These are phyloP conservation scores for Hymenoscyphus scutula DNA, from an alignment of 2,329 filamentous ascomycete genomes.

Conservation along the genomic window DNA sequence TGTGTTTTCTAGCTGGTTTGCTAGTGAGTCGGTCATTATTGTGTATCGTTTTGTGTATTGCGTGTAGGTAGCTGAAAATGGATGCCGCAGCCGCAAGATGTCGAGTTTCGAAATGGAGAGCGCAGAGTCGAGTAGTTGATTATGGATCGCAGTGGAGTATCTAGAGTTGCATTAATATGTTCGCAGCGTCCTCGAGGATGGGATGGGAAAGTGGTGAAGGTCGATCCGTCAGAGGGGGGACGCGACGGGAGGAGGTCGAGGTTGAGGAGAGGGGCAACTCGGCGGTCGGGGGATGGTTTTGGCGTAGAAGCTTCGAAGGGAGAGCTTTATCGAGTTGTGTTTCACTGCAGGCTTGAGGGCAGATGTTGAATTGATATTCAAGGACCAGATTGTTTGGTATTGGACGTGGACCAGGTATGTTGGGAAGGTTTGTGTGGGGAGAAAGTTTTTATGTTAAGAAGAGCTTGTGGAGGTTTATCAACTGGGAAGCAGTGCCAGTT, in stretches of 20 bases:
- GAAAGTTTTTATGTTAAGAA: constrained; percentile 13
- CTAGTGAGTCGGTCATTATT: constrained; percentile 46
- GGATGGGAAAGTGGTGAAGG: constrained; percentile 8
- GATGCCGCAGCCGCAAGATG: constrained; percentile 9
- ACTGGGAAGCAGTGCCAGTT: background rate
- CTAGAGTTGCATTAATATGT: constrained; percentile 20
- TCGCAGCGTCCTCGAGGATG: constrained; percentile 2
- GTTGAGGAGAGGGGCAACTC: constrained; percentile 21
- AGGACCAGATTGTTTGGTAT: constrained; percentile 12
- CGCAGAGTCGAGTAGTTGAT: background rate
- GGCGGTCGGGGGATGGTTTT: constrained; percentile 8
- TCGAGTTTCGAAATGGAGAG: background rate
- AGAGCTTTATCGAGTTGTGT: constrained; percentile 6
- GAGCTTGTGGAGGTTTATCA: constrained; percentile 7
- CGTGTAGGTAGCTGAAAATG: constrained; percentile 3
- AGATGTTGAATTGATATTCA: constrained; percentile 23
- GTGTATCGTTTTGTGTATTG: constrained; percentile 8
- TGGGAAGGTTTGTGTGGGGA: constrained; percentile 20
- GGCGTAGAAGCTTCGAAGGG: constrained; percentile 7
- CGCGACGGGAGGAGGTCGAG: constrained; percentile 22
- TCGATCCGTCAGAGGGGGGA: constrained; percentile 9
- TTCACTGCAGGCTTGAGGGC: constrained; percentile 18
- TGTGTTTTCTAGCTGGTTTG: constrained; percentile 55
- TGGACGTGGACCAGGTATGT: constrained; percentile 10
- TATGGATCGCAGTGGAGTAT: constrained; percentile 12